A percentile compares a stretch with the other conserved stretches of the same genome.
Evolutionary conservation across 371 early-diverging fungal genomes (phyloP).

Genomic region (Encephalitozoon intestinalis): DNA sequence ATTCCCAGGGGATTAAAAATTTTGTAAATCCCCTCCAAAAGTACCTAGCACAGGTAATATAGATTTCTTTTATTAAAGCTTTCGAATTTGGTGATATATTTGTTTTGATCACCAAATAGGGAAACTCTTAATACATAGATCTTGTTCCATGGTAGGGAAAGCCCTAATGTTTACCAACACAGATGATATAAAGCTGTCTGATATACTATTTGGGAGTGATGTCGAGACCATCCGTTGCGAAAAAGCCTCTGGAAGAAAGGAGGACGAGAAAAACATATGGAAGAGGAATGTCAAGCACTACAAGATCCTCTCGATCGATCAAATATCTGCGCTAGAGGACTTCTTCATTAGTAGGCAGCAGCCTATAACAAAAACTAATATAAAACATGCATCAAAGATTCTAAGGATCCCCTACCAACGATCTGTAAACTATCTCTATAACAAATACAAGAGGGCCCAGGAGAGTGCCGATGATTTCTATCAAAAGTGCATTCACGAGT

Average conservation of each 20-base stretch:
- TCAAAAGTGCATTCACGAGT: not conserved
- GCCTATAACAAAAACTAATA: constrained; percentile 49
- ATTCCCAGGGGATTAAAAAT: not conserved
- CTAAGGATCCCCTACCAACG: constrained; percentile 48
- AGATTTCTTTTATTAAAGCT: not conserved
- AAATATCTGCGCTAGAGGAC: constrained; percentile 44
- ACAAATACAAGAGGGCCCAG: constrained; percentile 17
- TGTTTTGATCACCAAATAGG: not conserved
- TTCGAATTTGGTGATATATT: not conserved
- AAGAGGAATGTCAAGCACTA: constrained; percentile 15
- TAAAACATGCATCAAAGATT: constrained; percentile 42
- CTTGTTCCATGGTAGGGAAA: not conserved
- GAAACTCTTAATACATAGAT: not conserved
- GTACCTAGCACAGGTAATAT: not conserved
- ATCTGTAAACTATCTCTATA: constrained; percentile 48
- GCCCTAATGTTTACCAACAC: not conserved
- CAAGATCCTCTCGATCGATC: constrained; percentile 20
- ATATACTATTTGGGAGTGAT: not conserved
- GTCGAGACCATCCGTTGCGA: not conserved
- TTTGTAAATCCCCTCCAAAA: not conserved
- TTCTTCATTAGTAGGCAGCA: constrained; percentile 41
- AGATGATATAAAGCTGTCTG: not conserved
- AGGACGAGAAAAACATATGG: constrained; percentile 23
- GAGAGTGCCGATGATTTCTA: constrained; percentile 39
- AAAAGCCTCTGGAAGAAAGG: not conserved